Evolutionary conservation across 176 grass and related monocot species (phyloP).

Genomic region (Triticum monococcum): DNA sequence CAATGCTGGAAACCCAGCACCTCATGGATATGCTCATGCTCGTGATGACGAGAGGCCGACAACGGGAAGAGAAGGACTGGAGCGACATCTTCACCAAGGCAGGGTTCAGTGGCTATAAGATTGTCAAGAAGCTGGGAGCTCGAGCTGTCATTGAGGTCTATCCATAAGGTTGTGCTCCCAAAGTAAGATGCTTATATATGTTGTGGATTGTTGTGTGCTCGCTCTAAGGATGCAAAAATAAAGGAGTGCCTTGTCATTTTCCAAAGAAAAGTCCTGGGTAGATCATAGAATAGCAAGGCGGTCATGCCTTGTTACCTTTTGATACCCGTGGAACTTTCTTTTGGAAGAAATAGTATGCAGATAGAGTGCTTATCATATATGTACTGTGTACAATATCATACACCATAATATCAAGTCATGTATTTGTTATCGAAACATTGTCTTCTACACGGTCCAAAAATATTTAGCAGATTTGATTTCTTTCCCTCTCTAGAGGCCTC

Average conservation of each 20-base stretch:
- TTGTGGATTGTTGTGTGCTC: not conserved
- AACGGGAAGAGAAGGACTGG: not conserved
- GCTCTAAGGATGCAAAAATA: not conserved
- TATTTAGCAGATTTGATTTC: too few relatives aligned
- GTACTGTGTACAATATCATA: not conserved
- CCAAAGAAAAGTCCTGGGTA: not conserved
- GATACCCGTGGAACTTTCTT: not conserved
- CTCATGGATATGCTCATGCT: not conserved
- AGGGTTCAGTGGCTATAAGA: not conserved
- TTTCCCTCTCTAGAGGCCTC: too few relatives aligned
- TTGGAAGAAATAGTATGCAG: not conserved
- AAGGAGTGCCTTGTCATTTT: not conserved
- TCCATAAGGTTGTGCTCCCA: not conserved
- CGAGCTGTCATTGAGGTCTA: not conserved
- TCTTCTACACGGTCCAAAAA: not conserved
- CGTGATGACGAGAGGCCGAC: not conserved
- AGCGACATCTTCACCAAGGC: not conserved
- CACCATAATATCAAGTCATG: not conserved
- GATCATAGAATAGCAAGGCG: not conserved
- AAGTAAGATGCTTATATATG: not conserved
- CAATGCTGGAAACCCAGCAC: not conserved
- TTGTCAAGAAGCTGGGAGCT: not conserved
- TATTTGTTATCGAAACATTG: not conserved
- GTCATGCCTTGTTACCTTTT: not conserved
- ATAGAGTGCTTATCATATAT: not conserved